phyloP scores from a whole-genome alignment of 495 filamentous ascomycete species.

The Aspergillus conjunctus region DNA sequence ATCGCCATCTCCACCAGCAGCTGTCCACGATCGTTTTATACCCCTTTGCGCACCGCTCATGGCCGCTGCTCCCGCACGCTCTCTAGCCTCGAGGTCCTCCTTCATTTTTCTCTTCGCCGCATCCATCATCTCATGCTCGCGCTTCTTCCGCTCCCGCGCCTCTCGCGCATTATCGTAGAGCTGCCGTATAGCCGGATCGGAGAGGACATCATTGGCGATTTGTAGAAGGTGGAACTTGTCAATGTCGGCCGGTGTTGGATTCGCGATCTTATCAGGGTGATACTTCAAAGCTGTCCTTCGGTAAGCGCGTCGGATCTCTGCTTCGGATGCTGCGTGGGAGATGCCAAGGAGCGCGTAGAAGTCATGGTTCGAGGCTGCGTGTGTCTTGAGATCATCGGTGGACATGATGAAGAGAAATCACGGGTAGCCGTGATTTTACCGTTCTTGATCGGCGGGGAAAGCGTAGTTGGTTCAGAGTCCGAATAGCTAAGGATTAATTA shows the following conservation, averaged over 20 bases:
- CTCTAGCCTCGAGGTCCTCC: constrained; percentile 71
- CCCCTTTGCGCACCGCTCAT: constrained; percentile 34
- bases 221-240: constrained; percentile 76
- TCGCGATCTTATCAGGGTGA: constrained; percentile 81
- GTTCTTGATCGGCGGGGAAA: constrained; percentile 3
- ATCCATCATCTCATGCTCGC: constrained; percentile 66
- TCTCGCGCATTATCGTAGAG: constrained; percentile 71
- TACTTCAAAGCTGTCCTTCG: constrained; percentile 84
- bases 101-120: constrained; percentile 70
- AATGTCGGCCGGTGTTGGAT: constrained; percentile 56
- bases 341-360: constrained; percentile 84
- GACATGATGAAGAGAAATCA: constrained; percentile 34
- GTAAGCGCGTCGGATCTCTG: constrained; percentile 84
- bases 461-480: no score
- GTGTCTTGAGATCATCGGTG: constrained; percentile 55
- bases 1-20: constrained; percentile 44
- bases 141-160: constrained; percentile 61
- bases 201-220: constrained; percentile 72
- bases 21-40: constrained; percentile 50
- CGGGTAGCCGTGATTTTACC: neutral
- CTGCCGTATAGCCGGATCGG: constrained; percentile 59
- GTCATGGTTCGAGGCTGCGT: constrained; percentile 64
- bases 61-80: constrained; percentile 45
- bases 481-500: neutral
- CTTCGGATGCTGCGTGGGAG: constrained; percentile 59